phyloP scores from a whole-genome alignment of 1,284 basidiomycete genomes.

The Cryptococcus jaspeensis region DNA sequence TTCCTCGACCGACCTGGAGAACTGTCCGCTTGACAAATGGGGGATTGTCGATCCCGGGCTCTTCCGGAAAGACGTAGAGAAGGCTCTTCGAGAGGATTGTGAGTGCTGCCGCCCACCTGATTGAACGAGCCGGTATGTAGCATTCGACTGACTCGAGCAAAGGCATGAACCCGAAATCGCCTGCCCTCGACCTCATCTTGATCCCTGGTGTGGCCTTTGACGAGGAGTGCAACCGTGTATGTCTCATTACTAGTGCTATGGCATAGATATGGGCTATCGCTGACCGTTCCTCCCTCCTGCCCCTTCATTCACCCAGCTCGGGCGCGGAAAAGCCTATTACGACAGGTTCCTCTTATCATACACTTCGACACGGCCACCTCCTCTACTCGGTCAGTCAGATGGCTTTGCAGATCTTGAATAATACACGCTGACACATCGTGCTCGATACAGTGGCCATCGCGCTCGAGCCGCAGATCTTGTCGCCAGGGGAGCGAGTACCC shows the following conservation, averaged over 20 bases:
- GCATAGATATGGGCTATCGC: too few relatives aligned
- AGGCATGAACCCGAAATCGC: constrained; percentile 29
- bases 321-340: constrained; percentile 51
- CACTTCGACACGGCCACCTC: constrained; percentile 21
- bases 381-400: constrained; percentile 36
- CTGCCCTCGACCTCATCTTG: constrained; percentile 43
- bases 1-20: constrained; percentile 33
- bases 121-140: neutral
- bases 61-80: constrained; percentile 23
- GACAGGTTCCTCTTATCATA: constrained; percentile 45
- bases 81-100: constrained; percentile 37
- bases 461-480: constrained; percentile 40
- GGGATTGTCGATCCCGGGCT: constrained; percentile 48
- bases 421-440: neutral
- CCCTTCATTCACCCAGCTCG: constrained; percentile 31
- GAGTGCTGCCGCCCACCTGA: constrained; percentile 6
- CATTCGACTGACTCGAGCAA: neutral
- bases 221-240: constrained; percentile 41
- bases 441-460: constrained; percentile 42
- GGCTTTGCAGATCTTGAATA: neutral
- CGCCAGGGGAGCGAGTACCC: constrained; percentile 28
- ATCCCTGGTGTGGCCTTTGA: constrained; percentile 51
- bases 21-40: constrained; percentile 48
- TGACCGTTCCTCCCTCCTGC: neutral
- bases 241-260: too few relatives aligned